Evolutionary conservation across 1,139 yeast species (phyloP).

Genomic region (Geotrichum klebahnii): DNA sequence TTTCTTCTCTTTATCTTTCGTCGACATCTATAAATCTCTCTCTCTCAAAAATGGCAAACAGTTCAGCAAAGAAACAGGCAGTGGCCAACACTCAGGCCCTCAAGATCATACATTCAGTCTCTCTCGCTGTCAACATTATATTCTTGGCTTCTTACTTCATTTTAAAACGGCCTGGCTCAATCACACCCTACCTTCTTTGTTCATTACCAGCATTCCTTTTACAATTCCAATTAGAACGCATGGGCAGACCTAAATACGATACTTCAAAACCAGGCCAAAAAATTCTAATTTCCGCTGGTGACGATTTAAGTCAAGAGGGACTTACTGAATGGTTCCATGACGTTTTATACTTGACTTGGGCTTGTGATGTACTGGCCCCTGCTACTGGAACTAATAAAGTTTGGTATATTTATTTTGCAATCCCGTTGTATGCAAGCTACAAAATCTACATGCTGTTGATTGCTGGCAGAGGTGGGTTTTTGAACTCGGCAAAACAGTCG

Average conservation of each 20-base stretch:
- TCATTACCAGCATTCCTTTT: constrained; percentile 55
- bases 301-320: constrained; percentile 62
- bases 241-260: constrained; percentile 61
- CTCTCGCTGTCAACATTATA: constrained; percentile 46
- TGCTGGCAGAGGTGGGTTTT: constrained; percentile 26
- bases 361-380: constrained; percentile 54
- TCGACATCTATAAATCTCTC: too few relatives aligned
- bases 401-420: constrained; percentile 51
- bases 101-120: constrained; percentile 50
- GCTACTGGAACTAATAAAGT: constrained; percentile 55
- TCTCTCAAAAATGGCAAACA: constrained; percentile 52
- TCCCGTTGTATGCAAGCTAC: constrained; percentile 55
- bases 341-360: constrained; percentile 64
- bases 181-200: constrained; percentile 52
- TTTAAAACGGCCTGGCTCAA: constrained; percentile 52
- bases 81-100: constrained; percentile 52
- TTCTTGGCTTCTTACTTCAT: constrained; percentile 44
- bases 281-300: constrained; percentile 53
- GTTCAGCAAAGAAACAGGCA: constrained; percentile 68
- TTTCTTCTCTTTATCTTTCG: background rate
- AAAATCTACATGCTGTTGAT: constrained; percentile 41
- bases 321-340: constrained; percentile 76
- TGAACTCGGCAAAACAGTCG: constrained; percentile 23
- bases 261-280: constrained; percentile 34
- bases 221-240: constrained; percentile 56